These are phyloP conservation scores for Trichoderma oligosporum DNA, from an alignment of 2,329 filamentous ascomycete species.

Conservation along the genomic window DNA sequence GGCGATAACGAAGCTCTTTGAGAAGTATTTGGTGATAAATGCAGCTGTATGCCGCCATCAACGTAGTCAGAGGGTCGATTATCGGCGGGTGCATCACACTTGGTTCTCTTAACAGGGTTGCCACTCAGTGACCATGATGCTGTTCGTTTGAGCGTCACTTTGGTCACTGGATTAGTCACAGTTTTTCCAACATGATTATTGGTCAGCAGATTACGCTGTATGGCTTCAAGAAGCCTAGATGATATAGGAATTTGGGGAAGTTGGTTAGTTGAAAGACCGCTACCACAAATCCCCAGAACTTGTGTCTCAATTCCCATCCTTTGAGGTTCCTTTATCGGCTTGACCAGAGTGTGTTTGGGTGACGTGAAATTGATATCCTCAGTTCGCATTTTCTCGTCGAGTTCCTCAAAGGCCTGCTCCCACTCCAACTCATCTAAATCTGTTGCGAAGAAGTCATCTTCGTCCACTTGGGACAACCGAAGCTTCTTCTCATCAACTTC, in stretches of 20 bases:
- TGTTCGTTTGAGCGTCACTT: background rate
- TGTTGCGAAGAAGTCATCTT: constrained; percentile 25
- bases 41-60: too few relatives aligned
- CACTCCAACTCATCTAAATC: background rate
- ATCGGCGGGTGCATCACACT: background rate
- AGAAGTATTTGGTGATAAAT: too few relatives aligned
- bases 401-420: background rate
- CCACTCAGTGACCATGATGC: background rate
- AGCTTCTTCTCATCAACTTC: constrained; percentile 64
- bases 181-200: background rate
- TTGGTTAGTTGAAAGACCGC: background rate
- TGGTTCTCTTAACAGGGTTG: background rate
- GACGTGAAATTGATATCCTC: background rate
- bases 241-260: background rate
- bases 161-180: background rate
- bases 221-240: constrained; percentile 1
- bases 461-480: constrained; percentile 46
- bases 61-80: too few relatives aligned
- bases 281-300: background rate
- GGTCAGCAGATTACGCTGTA: background rate
- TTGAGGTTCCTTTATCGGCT: background rate
- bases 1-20: too few relatives aligned
- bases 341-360: background rate
- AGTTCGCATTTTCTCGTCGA: background rate
- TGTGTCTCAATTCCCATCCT: too few relatives aligned